A percentile compares a stretch with the other conserved stretches of the same genome.
These are phyloP conservation scores for Cutaneotrichosporon spelunceum DNA, from an alignment of 1,284 basidiomycete species.

Conservation along the genomic window DNA sequence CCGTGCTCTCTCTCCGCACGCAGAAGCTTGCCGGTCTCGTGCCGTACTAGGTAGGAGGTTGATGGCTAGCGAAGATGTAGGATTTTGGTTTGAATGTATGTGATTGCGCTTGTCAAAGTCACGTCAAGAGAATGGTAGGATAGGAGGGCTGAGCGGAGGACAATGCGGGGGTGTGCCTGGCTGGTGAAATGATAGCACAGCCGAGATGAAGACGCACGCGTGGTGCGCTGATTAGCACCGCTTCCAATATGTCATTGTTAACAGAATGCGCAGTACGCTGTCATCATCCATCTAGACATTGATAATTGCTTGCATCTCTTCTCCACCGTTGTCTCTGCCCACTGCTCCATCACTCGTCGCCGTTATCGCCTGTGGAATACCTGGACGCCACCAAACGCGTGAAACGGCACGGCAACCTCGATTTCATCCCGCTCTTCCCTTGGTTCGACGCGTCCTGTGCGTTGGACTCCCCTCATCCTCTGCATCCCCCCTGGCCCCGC, in stretches of 20 bases:
- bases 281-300: background rate
- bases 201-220: background rate
- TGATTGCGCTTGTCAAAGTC: background rate
- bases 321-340: background rate
- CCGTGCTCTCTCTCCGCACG: conserved; percentile 26
- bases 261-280: background rate
- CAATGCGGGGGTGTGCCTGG: background rate
- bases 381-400: background rate
- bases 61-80: background rate
- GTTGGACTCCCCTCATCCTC: background rate
- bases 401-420: background rate
- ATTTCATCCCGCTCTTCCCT: background rate
- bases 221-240: background rate
- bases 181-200: background rate
- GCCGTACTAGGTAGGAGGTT: conserved; percentile 21
- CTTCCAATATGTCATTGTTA: too few species aligned
- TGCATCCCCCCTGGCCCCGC: background rate
- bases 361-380: background rate
- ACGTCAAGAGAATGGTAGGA: too few species aligned
- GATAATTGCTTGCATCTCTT: background rate
- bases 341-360: background rate
- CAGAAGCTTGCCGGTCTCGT: conserved; percentile 31
- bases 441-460: background rate
- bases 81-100: background rate
- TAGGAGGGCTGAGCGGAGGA: background rate